These are phyloP conservation scores for Globisporangium abappressorium DNA, from an alignment of 352 stramenopile genomes.

Conservation along the genomic window DNA sequence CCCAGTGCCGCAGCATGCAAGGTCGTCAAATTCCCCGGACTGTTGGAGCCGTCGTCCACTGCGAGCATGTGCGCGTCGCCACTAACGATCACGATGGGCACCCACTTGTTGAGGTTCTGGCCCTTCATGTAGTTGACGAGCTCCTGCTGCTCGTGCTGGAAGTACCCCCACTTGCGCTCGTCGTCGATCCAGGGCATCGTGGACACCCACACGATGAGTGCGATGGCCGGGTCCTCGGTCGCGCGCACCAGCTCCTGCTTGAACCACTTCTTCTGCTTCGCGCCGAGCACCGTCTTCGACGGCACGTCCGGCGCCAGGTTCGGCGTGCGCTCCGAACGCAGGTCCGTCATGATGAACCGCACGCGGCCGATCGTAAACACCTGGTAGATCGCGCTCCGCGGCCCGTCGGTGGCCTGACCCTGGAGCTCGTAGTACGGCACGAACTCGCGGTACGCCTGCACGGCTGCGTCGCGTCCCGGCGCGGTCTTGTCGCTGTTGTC, in stretches of 20 bases:
- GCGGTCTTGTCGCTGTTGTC: slow-evolving; percentile 87
- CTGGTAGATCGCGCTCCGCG: slow-evolving; percentile 60
- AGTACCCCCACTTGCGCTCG: slow-evolving; percentile 86
- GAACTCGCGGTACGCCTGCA: slow-evolving; percentile 78
- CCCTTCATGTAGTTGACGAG: slow-evolving; percentile 72
- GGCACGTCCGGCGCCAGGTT: slow-evolving; percentile 59
- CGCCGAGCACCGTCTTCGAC: slow-evolving; percentile 83
- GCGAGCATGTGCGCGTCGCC: slow-evolving; percentile 90
- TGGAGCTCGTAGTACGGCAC: slow-evolving; percentile 73
- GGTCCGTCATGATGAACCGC: slow-evolving; percentile 81
- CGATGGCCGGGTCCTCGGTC: slow-evolving; percentile 47
- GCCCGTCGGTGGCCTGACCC: slow-evolving; percentile 6
- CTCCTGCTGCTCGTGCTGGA: slow-evolving; percentile 73
- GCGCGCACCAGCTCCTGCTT: slow-evolving; percentile 71
- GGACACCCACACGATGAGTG: slow-evolving; percentile 81
- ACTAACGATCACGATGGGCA: slow-evolving; percentile 79
- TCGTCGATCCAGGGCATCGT: slow-evolving; percentile 89
- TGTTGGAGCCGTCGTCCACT: slow-evolving; percentile 76
- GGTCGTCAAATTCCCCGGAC: slow-evolving; percentile 66
- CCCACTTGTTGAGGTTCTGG: slow-evolving; percentile 61
- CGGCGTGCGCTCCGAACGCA: slow-evolving; percentile 69
- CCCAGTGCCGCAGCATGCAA: slow-evolving; percentile 84
- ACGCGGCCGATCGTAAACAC: slow-evolving; percentile 84
- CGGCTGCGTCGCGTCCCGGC: slow-evolving; percentile 59
- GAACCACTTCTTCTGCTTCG: slow-evolving; percentile 86